Percentiles rank a stretch among this genome's conserved stretches.
These are phyloP conservation scores for Tolypocladium endophyticum DNA, from an alignment of 2,329 filamentous ascomycete species.

Conservation along the genomic window DNA sequence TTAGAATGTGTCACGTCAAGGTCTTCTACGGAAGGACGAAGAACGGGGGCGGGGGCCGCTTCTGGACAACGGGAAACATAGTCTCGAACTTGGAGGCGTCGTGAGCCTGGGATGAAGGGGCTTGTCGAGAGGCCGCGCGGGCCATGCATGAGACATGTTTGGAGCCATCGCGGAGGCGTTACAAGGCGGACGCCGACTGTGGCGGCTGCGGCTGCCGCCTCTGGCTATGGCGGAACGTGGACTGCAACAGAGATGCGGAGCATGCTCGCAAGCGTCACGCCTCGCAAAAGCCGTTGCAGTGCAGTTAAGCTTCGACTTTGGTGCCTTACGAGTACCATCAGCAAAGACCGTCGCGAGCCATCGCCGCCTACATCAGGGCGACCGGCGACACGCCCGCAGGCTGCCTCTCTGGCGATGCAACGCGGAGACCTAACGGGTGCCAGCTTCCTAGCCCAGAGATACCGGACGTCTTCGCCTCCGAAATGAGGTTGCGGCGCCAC, in stretches of 20 bases:
- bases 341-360: not conserved
- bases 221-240: not conserved
- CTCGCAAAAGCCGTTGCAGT: not conserved
- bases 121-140: not conserved
- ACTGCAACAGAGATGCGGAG: not conserved
- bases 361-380: not conserved
- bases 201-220: not conserved
- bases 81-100: not conserved
- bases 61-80: not conserved
- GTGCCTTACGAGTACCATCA: too few species aligned
- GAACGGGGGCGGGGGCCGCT: not conserved
- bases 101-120: conserved; percentile 2
- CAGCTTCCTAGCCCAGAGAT: not conserved
- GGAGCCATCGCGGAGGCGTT: conserved; percentile 3
- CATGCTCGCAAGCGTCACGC: not conserved
- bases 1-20: not conserved
- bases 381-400: not conserved
- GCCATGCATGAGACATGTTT: conserved; percentile 8
- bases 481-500: conserved; percentile 4
- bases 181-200: not conserved
- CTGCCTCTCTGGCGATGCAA: not conserved
- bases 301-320: not conserved
- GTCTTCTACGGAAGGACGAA: too few species aligned
- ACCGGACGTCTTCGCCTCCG: not conserved
- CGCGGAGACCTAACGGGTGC: too few species aligned